Base-by-base conservation (phyloP, 345 rosid species). In the Reutealis trisperma region DNA sequence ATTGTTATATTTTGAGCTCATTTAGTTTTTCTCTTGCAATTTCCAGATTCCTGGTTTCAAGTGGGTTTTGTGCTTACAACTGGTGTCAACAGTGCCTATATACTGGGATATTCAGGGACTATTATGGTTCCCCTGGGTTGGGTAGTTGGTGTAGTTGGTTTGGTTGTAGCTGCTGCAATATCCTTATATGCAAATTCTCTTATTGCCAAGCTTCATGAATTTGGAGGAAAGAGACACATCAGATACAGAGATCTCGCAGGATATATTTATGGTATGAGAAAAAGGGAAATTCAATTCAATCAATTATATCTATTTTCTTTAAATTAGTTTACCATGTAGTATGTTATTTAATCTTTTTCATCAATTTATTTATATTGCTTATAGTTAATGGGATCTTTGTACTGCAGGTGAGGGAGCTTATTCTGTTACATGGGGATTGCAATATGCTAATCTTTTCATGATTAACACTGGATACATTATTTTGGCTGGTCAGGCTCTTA, bases 211-310 rank as follows among this genome's bases (percentile, higher is more conserved):
- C 93, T 96, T 72, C 97, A 96, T 78, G 94, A 93, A 81, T 79
- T 84, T 75, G 97, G 92, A 58, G 98, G 96, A 67, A 96, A 70
- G 85, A 89, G 98, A 86, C 99, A 92, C 79, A 96, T 93, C 82
- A 85, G 99, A 69, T 93, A 93, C 73, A 88, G 98, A 84, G 98
- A 96, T 81, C 94, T 96, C 7, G 98, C 97, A 16, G 96, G 94
- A 47, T 84, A 80, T 77, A 74, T 96, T 37, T 37, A 93, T 64
- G 96, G 98, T 93, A 85, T 27, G 76, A 51, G 47, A 70, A 34
- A 14, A 61, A 14, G 25, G 5, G 25, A 63, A 16, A 61, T 14
- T 32, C 37, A 37, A 54, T 32, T 27, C 13, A 61, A 45, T 58
- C n/a, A 41, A 37, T 16, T 25, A 44, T 25, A 0, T 41, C 1